Evolutionary conservation across 352 stramenopile species (phyloP).

Genomic region (Globisporangium nodosum): DNA sequence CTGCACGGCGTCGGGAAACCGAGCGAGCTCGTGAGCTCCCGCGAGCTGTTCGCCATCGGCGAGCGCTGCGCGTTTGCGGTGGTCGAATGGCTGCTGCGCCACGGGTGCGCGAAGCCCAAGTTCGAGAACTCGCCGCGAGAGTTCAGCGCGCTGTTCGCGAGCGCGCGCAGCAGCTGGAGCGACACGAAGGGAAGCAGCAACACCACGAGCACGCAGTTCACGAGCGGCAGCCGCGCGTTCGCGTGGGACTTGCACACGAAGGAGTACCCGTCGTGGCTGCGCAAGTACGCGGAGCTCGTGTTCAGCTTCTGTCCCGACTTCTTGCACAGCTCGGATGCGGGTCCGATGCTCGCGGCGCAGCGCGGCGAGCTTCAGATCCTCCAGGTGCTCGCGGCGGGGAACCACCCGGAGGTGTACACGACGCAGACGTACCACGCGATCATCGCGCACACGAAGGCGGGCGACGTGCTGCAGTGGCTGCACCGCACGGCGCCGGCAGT

Average conservation of each 20-base stretch:
- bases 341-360: conserved; percentile 28
- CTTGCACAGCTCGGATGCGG: conserved; percentile 18
- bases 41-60: conserved; percentile 21
- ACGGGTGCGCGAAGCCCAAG: conserved; percentile 7
- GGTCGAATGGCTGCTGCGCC: conserved; percentile 28
- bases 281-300: conserved; percentile 17
- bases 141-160: conserved; percentile 11
- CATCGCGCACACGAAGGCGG: conserved; percentile 27
- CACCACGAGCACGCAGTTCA: conserved; percentile 8
- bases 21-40: conserved; percentile 17
- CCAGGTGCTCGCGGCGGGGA: conserved; percentile 16
- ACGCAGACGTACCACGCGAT: conserved; percentile 25
- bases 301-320: conserved; percentile 19
- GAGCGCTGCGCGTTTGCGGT: conserved; percentile 16
- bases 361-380: conserved; percentile 24
- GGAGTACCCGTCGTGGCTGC: conserved; percentile 21
- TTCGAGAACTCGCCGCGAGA: conserved; percentile 9
- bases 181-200: conserved; percentile 2
- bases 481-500: conserved; percentile 15
- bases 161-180: conserved; percentile 8
- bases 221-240: conserved; percentile 6
- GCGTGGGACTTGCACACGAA: conserved; percentile 28
- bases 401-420: conserved; percentile 29
- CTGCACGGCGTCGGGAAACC: conserved; percentile 14
- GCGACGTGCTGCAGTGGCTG: conserved; percentile 27